phyloP scores from a whole-genome alignment of 1,139 yeast genomes.

The Eremothecium coryli region DNA sequence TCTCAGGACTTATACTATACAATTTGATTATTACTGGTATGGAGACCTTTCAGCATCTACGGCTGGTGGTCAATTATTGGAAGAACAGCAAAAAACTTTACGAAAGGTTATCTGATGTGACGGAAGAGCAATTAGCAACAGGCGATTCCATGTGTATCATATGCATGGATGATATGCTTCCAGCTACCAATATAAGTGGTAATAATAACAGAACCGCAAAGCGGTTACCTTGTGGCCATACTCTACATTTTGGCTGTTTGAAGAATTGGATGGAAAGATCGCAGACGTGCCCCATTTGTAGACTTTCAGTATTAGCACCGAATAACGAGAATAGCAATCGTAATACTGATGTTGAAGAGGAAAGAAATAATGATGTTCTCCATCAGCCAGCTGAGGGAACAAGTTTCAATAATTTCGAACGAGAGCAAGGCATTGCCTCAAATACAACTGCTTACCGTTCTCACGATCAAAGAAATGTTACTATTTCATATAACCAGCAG shows the following conservation, averaged over 20 bases:
- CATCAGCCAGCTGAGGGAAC: too few species aligned
- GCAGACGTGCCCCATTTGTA: constrained; percentile 84
- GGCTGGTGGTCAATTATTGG: constrained; percentile 46
- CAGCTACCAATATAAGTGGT: constrained; percentile 9
- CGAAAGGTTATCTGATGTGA: constrained; percentile 50
- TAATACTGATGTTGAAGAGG: too few species aligned
- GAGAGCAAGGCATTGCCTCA: too few species aligned
- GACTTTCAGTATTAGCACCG: constrained; percentile 52
- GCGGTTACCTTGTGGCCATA: constrained; percentile 74
- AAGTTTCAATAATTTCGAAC: too few species aligned
- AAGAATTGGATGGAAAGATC: constrained; percentile 92
- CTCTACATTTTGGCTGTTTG: constrained; percentile 81
- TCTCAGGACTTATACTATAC: constrained; percentile 48
- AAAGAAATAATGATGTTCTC: too few species aligned
- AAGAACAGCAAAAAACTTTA: constrained; percentile 61
- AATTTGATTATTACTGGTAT: constrained; percentile 53
- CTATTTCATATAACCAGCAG: too few species aligned
- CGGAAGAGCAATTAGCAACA: constrained; percentile 50
- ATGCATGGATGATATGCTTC: constrained; percentile 30
- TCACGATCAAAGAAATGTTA: too few species aligned
- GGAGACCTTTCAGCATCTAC: constrained; percentile 41
- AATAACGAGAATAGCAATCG: not conserved
- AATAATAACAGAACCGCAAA: constrained; percentile 43
- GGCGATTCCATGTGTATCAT: constrained; percentile 41
- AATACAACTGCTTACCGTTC: too few species aligned